Percentiles rank a stretch among this genome's conserved stretches.
phyloP scores from a whole-genome alignment of 139 green algal species.

The Coccomyxa sp. region DNA sequence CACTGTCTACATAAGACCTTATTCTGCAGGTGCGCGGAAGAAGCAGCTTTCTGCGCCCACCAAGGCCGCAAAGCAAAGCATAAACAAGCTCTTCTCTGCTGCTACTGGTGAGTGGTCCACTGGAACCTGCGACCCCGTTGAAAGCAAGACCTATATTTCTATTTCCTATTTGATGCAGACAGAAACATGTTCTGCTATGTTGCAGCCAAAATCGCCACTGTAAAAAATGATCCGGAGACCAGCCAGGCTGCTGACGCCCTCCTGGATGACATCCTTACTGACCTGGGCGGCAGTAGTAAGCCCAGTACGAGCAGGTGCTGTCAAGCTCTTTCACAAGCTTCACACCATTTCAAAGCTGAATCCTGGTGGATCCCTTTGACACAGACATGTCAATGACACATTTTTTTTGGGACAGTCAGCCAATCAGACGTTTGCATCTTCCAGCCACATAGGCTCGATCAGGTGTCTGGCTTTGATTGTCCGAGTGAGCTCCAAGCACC shows the following conservation, averaged over 20 bases:
- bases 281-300: conserved; percentile 17
- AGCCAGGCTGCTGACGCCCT: conserved; percentile 55
- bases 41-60: conserved; percentile 16
- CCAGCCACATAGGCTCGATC: too few relatives aligned
- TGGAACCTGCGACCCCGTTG: neutral
- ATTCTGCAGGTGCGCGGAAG: conserved; percentile 11
- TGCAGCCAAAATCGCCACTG: neutral
- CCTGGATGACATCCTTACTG: conserved; percentile 75
- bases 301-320: too few relatives aligned
- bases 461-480: neutral
- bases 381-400: too few relatives aligned
- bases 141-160: neutral
- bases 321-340: too few relatives aligned
- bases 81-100: conserved; percentile 55
- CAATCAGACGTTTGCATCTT: too few relatives aligned
- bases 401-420: too few relatives aligned
- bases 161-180: too few relatives aligned
- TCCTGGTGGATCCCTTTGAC: too few relatives aligned
- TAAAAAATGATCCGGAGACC: conserved; percentile 19
- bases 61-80: conserved; percentile 21
- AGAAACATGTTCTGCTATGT: neutral
- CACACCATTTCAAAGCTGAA: too few relatives aligned
- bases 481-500: too few relatives aligned
- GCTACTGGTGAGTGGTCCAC: conserved; percentile 17
- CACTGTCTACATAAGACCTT: too few relatives aligned